Evolutionary conservation across 306 rosid species (phyloP), one percentile per base, ranked within the genome.

Genomic region (Trifolium repens): DNA sequence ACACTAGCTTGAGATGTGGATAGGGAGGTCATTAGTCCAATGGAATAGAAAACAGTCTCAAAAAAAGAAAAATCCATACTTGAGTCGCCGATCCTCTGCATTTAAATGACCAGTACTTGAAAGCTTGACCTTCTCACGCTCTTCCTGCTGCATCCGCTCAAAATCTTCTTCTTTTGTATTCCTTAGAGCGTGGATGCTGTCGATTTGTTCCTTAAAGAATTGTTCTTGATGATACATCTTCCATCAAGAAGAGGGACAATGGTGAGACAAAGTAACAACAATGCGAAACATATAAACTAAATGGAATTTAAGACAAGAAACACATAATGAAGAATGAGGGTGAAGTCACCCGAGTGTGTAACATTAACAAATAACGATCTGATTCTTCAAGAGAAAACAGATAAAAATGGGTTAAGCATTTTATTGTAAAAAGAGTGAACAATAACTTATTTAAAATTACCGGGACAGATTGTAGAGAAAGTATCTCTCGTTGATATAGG

Each of bases 131-230:
- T 90, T 93, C 76, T 89, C 88, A 5, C 96, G 93, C 34, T 93
- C 87, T 42, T 87, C 90, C 81, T 89, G 91, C 82, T 93, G 98
- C 81, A 86, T 55, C 80, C 85, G 87, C 88, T 89, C 96, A 71
- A 93, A 93, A 11, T 83, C 75, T 67, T 89, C 94, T 74, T 89
- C 98, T 74, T 80, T 90, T 1, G 71, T 87, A 61, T 75, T 71
- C 85, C 87, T 86, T 10, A 85, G 71, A 24, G 86, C 87, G 35
- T 84, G 90, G 70, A 91, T 77, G 40, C 81, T 32, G 14, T 50
- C 78, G 58, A 93, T 83, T 78, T 85, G 98, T 0, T 89, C 93
- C 72, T 88, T 84, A 61, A 79, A 87, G 77, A 88, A 93, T 59
- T 88, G 60, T 16, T 93, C 93, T 89, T 89, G 98, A 72, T 39